phyloP scores from a whole-genome alignment of 2,329 filamentous ascomycete genomes.

The Periconia sp. region DNA sequence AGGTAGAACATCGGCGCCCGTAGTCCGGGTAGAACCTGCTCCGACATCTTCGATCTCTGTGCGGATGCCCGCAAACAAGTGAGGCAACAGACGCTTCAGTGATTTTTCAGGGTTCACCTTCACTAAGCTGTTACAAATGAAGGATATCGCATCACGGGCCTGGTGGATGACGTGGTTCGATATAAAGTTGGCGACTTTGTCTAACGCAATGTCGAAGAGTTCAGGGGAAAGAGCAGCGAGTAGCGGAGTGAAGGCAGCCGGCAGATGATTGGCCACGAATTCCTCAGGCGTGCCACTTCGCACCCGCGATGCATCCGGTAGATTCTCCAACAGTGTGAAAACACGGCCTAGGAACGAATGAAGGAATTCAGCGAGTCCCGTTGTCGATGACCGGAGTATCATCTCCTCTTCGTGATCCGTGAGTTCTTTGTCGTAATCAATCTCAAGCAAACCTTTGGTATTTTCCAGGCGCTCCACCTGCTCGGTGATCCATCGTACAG shows the following conservation, averaged over 20 bases:
- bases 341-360: constrained; percentile 89
- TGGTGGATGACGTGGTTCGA: constrained; percentile 95
- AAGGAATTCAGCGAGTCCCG: constrained; percentile 90
- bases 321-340: constrained; percentile 91
- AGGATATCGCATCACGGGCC: constrained; percentile 95
- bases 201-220: constrained; percentile 86
- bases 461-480: constrained; percentile 93
- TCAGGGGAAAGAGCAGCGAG: constrained; percentile 90
- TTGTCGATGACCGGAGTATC: constrained; percentile 90
- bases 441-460: constrained; percentile 79
- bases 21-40: constrained; percentile 90
- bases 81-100: constrained; percentile 84
- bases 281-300: constrained; percentile 93
- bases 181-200: constrained; percentile 91
- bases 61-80: constrained; percentile 86
- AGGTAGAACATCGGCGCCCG: constrained; percentile 88
- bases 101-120: constrained; percentile 95
- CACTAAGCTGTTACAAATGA: constrained; percentile 94
- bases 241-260: constrained; percentile 85
- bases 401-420: constrained; percentile 82
- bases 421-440: constrained; percentile 82
- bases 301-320: constrained; percentile 86
- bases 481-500: constrained; percentile 89
- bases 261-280: constrained; percentile 92
- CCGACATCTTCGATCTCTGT: constrained; percentile 97